These are phyloP conservation scores for Fraxinus paxiana DNA, from an alignment of 305 asterid species.

Conservation along the genomic window DNA sequence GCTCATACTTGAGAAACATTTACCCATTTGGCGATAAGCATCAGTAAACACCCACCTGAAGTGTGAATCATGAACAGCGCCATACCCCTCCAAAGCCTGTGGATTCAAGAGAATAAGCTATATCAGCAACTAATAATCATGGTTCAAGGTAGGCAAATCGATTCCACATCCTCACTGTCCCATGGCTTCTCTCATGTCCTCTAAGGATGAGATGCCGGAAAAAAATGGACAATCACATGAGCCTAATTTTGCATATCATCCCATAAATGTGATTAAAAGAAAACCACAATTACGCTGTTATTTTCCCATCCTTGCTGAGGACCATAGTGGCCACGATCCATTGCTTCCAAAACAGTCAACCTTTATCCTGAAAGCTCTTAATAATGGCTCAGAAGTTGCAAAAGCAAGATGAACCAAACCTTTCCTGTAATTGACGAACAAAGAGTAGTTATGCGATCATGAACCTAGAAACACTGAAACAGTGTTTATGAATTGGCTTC, in stretches of 20 bases:
- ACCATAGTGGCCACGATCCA: conserved; percentile 98
- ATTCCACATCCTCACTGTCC: conserved; percentile 99
- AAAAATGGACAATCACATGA: conserved; percentile 74
- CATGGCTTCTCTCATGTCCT: conserved; percentile 86
- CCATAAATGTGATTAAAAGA: conserved; percentile 95
- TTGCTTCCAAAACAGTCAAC: conserved; percentile 47
- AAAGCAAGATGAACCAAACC: conserved; percentile 59
- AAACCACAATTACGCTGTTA: conserved; percentile 99
- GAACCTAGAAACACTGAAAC: conserved; percentile 30
- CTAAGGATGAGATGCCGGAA: conserved; percentile 81
- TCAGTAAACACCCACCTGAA: conserved; percentile 74
- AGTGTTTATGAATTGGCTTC: conserved; percentile 42
- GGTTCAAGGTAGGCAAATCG: conserved; percentile 78
- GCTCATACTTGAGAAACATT: conserved; percentile 21
- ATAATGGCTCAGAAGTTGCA: conserved; percentile 51
- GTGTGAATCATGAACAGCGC: conserved; percentile 68
- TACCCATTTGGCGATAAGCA: conserved; percentile 32
- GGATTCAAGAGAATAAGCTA: conserved; percentile 98
- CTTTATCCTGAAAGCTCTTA: conserved; percentile 53
- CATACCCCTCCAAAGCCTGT: conserved; percentile 99
- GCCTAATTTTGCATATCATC: conserved; percentile 84
- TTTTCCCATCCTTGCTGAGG: conserved; percentile 98
- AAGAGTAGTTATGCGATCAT: conserved; percentile 53
- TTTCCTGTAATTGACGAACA: conserved; percentile 81
- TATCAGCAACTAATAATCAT: conserved; percentile 90